Conservation (phyloP, 768 basidiomycete genomes). For the Leccinum variicolor region DNA sequence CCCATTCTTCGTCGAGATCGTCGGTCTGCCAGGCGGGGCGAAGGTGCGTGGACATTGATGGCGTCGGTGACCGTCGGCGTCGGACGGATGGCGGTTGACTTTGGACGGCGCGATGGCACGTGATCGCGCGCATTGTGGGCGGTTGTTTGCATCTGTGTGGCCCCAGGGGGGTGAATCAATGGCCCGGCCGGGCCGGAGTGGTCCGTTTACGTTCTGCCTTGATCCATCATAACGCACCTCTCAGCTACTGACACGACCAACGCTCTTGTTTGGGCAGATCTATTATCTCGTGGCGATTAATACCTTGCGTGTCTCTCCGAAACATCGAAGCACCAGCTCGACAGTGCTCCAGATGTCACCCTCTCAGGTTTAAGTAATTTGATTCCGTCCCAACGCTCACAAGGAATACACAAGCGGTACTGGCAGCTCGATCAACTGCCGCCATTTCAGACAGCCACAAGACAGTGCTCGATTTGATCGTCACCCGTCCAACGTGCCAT, state of each 20-base stretch:
- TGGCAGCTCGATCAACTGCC: constrained; percentile 1
- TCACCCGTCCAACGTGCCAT: constrained; percentile 2
- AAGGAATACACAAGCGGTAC: not conserved
- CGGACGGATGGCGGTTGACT: not conserved
- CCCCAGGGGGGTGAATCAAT: too few species aligned
- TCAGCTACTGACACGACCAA: not conserved
- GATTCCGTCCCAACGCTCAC: not conserved
- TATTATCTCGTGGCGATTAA: not conserved
- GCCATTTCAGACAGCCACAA: not conserved
- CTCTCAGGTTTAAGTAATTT: constrained; percentile 1
- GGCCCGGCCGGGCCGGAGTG: not conserved
- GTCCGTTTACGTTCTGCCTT: constrained; percentile 16
- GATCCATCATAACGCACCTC: not conserved
- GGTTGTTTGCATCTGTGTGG: constrained; percentile 20
- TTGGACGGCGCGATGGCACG: constrained; percentile 24
- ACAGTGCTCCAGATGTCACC: constrained; percentile 1
- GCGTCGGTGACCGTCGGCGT: not conserved
- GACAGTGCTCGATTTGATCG: constrained; percentile 6
- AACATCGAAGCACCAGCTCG: not conserved
- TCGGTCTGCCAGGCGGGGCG: constrained; percentile 84
- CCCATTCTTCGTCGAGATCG: constrained; percentile 91
- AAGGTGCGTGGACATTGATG: constrained; percentile 8
- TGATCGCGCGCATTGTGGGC: constrained; percentile 25
- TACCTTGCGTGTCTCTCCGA: not conserved
- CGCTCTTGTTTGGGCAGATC: not conserved